Evolutionary conservation across 2,329 filamentous ascomycete species (phyloP).

Genomic region (Fusarium redolens): DNA sequence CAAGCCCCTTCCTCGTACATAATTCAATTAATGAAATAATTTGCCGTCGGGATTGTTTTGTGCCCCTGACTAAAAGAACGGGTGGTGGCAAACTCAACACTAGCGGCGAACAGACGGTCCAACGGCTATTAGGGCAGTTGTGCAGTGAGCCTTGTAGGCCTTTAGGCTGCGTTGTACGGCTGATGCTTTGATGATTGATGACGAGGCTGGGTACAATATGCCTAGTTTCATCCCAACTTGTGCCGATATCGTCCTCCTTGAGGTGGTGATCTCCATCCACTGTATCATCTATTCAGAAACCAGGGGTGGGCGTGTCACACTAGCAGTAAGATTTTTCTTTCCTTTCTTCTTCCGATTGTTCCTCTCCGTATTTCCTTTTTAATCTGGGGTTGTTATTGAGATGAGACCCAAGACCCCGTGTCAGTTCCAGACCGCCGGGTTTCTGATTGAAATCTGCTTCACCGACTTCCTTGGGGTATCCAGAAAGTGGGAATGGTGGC

Average conservation of each 20-base stretch:
- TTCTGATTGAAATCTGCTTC: constrained; percentile 29
- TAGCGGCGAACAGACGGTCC: constrained; percentile 38
- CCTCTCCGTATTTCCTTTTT: constrained; percentile 28
- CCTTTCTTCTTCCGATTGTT: constrained; percentile 24
- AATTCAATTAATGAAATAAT: constrained; percentile 1
- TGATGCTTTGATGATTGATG: constrained; percentile 4
- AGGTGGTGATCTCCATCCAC: neutral
- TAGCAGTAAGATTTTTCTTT: constrained; percentile 22
- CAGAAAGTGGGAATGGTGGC: constrained; percentile 36
- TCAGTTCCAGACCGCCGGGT: constrained; percentile 40
- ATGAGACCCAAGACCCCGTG: constrained; percentile 22
- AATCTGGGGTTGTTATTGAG: constrained; percentile 36
- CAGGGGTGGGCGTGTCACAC: constrained; percentile 18
- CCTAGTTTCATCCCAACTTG: constrained; percentile 11
- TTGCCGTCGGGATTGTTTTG: neutral
- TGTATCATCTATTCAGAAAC: neutral
- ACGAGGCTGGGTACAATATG: constrained; percentile 21
- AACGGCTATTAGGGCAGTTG: constrained; percentile 38
- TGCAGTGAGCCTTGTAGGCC: neutral
- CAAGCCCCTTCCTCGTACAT: constrained; percentile 19
- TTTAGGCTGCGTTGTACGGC: neutral
- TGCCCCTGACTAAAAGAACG: constrained; percentile 44
- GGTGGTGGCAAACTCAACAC: constrained; percentile 43
- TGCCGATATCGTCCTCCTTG: neutral
- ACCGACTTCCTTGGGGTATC: constrained; percentile 35